These are phyloP conservation scores for Amaranthus cruentus DNA, from an alignment of 148 eudicot species.

Conservation along the genomic window DNA sequence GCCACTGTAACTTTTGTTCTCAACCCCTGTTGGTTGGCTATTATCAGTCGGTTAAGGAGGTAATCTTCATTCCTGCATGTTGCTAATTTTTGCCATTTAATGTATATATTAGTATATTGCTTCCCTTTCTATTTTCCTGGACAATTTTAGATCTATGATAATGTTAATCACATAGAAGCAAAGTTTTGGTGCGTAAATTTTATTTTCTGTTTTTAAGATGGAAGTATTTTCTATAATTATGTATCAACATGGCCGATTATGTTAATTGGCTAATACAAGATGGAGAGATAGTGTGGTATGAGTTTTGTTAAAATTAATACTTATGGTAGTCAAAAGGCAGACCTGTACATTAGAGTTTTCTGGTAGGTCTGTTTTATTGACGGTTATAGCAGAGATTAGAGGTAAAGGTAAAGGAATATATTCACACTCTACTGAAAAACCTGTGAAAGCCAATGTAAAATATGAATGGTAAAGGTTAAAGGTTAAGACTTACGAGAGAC, in stretches of 20 bases:
- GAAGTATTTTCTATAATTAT: background rate
- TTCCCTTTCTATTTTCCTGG: background rate
- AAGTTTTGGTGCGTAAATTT: too few species aligned
- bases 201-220: background rate
- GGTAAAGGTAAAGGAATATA: background rate
- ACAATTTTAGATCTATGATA: background rate
- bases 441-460: background rate
- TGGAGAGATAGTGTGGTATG: background rate
- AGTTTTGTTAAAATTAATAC: background rate
- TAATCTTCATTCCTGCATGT: slow-evolving; percentile 18
- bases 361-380: background rate
- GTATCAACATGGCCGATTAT: background rate
- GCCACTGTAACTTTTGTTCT: slow-evolving; percentile 61
- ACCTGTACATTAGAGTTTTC: background rate
- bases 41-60: slow-evolving; percentile 91
- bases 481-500: background rate
- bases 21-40: slow-evolving; percentile 46
- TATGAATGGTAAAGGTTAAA: background rate
- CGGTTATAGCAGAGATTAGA: background rate
- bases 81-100: background rate
- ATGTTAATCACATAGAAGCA: background rate
- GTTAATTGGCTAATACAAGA: background rate
- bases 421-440: background rate
- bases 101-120: background rate
- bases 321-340: background rate